Conservation (phyloP, 1,139 yeast genomes). For the Kazachstania sp. region DNA sequence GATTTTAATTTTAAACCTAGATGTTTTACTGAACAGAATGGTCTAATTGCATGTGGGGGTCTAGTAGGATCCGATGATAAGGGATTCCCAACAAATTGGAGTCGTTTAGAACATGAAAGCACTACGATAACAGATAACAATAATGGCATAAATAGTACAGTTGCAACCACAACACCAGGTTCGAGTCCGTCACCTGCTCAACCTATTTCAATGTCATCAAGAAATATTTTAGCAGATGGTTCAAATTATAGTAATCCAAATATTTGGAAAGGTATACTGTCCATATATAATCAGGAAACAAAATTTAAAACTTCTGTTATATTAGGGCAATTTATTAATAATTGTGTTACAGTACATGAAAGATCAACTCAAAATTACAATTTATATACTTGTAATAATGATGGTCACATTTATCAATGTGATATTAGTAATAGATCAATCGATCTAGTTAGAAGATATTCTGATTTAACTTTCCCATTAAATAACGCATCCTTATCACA, state of each 20-base stretch:
- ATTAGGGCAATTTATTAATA: slow-evolving; percentile 75
- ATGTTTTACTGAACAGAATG: slow-evolving; percentile 56
- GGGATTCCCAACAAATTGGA: slow-evolving; percentile 26
- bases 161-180: background rate
- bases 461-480: slow-evolving; percentile 44
- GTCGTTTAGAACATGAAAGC: slow-evolving; percentile 12
- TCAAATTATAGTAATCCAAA: slow-evolving; percentile 28
- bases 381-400: slow-evolving; percentile 75
- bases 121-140: no score
- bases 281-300: slow-evolving; percentile 45
- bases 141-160: background rate
- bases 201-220: slow-evolving; percentile 22
- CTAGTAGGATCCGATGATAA: slow-evolving; percentile 37
- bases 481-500: slow-evolving; percentile 57
- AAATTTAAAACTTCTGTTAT: slow-evolving; percentile 43
- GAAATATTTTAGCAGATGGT: slow-evolving; percentile 23
- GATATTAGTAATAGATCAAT: slow-evolving; percentile 47
- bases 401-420: slow-evolving; percentile 57
- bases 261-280: slow-evolving; percentile 53
- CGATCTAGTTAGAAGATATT: slow-evolving; percentile 31
- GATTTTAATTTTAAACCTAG: slow-evolving; percentile 56
- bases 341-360: slow-evolving; percentile 51
- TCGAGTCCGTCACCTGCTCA: slow-evolving; percentile 19
- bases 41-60: slow-evolving; percentile 64
- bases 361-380: slow-evolving; percentile 33